A percentile compares a stretch with the other conserved stretches of the same genome.
These are phyloP conservation scores for Botrytis porri DNA, from an alignment of 2,329 filamentous ascomycete species.

Conservation along the genomic window DNA sequence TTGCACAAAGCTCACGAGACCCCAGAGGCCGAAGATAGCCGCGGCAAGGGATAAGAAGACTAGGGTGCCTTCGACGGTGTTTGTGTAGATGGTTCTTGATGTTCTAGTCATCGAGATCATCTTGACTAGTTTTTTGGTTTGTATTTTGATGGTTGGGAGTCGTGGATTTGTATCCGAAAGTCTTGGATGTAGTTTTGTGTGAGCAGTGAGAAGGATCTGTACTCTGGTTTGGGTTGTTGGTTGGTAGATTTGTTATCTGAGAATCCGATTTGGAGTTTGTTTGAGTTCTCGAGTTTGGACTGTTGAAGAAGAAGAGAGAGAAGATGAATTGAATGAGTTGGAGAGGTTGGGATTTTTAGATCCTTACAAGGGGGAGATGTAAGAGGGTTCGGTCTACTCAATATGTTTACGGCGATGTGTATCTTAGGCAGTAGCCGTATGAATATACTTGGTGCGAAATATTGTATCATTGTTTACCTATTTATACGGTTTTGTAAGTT, in stretches of 20 bases:
- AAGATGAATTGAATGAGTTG: not conserved
- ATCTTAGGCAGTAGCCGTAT: no score
- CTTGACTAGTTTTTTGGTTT: not conserved
- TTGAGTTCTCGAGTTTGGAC: not conserved
- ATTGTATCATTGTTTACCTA: no score
- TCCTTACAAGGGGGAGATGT: not conserved
- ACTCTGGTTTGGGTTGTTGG: no score
- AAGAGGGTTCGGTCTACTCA: not conserved
- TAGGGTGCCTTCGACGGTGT: not conserved
- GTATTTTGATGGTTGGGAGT: not conserved
- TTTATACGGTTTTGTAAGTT: no score
- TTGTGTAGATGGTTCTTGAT: not conserved
- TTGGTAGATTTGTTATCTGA: no score
- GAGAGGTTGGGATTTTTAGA: not conserved
- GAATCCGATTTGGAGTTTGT: not conserved
- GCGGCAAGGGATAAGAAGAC: not conserved
- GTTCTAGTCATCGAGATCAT: not conserved
- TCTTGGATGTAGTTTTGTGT: not conserved
- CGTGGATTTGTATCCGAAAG: not conserved
- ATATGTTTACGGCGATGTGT: not conserved
- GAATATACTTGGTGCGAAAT: no score
- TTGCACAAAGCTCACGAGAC: not conserved
- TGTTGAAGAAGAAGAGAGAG: not conserved
- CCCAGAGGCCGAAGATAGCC: not conserved
- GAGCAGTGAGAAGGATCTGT: no score